phyloP scores from a whole-genome alignment of 2,329 filamentous ascomycete species.

The Colletotrichum tamarilloi region DNA sequence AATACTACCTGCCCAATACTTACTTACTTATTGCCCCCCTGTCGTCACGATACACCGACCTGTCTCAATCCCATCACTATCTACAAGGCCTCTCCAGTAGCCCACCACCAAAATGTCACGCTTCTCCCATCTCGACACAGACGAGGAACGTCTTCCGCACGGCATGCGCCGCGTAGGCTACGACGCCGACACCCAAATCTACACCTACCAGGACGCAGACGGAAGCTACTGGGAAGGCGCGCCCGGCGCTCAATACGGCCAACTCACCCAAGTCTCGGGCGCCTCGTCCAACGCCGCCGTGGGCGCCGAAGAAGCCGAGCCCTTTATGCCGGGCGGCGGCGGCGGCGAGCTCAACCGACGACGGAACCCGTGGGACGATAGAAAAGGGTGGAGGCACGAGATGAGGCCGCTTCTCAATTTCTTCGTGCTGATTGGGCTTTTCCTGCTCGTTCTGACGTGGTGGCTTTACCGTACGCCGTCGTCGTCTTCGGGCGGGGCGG shows the following conservation, averaged over 20 bases:
- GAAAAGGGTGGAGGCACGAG: conserved; percentile 61
- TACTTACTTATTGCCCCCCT: background rate
- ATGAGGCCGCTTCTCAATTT: conserved; percentile 69
- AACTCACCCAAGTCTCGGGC: conserved; percentile 52
- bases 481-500: conserved; percentile 12
- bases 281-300: conserved; percentile 35
- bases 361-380: conserved; percentile 32
- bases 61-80: background rate
- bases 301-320: conserved; percentile 38
- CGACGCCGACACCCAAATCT: conserved; percentile 64
- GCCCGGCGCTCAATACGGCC: conserved; percentile 61
- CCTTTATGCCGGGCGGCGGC: conserved; percentile 42
- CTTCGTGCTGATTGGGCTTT: conserved; percentile 63
- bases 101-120: conserved; percentile 48
- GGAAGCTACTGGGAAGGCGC: conserved; percentile 63
- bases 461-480: conserved; percentile 50
- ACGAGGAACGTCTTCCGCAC: conserved; percentile 63
- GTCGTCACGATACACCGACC: too few relatives aligned
- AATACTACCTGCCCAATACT: background rate
- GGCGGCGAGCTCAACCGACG: conserved; percentile 6
- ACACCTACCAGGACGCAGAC: conserved; percentile 61
- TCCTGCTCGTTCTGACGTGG: conserved; percentile 62
- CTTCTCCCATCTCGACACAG: conserved; percentile 56
- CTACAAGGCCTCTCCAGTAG: background rate
- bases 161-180: conserved; percentile 67